Evolutionary conservation across 805 yeast genomes (phyloP), one percentile per base, ranked within the genome.

Genomic region (Saturnispora saitoi): DNA sequence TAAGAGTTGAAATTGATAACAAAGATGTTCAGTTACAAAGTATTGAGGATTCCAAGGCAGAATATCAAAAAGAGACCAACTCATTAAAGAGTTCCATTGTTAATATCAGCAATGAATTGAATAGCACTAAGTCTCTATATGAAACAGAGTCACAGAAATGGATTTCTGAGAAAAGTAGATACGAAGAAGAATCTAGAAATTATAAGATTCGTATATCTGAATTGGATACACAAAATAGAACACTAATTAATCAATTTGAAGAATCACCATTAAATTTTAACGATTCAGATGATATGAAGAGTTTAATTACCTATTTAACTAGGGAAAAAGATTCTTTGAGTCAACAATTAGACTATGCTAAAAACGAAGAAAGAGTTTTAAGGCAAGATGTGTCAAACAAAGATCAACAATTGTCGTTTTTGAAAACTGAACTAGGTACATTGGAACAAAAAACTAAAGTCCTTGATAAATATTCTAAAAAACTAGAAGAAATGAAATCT

Each of bases 291-390:
- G 73, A 70, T 45, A 58, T 73, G 54, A 70, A 72, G 37, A 81
- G 81, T 53, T 72, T 87, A 26, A 66, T 88, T 32, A 60, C 72
- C 1, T 81, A 75, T 56, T 67, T 88, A 49, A 81, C 90, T 42
- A 78, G 83, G 52, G 95, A 86, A 55, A 84, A 82, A 57, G 95
- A 88, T 53, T 70, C 81, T 4, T 71, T 81, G 1, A 82, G 79
- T 43, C 73, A 80, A 8, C 84, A 81, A 56, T 67, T 79, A 29
- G 77, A 76, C 42, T 66, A 70, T 34, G 63, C 75, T 3, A 60
- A 65, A 10, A 77, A 79, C 50, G 93, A 85, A 55, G 72, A 73
- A 48, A 70, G 68, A 32, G 68, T 76, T 34, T 64, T 80, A 28
- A 73, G 77, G 52, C 77, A 76, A 50, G 72, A 73, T 34, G 66